Conservation (phyloP, 139 green algal species). For the Trebouxia sp. region DNA sequence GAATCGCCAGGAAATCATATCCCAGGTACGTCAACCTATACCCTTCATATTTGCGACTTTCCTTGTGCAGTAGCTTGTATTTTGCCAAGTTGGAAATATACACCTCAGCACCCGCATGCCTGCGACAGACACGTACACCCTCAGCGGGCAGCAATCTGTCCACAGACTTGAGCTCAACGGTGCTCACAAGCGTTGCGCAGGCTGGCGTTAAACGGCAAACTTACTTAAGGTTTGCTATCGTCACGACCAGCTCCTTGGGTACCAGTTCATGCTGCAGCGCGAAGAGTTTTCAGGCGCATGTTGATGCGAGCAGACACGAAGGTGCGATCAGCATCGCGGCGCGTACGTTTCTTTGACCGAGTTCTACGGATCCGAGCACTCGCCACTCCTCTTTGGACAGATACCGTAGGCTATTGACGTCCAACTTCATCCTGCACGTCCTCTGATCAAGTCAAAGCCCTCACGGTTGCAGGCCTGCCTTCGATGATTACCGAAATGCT, state of each 20-base stretch:
- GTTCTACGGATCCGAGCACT: conserved; percentile 93
- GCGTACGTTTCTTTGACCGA: conserved; percentile 96
- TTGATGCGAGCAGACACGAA: neutral
- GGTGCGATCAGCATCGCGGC: neutral
- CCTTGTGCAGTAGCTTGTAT: conserved; percentile 98
- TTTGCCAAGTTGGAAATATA: conserved; percentile 82
- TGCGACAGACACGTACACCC: conserved; percentile 37
- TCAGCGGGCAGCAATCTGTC: neutral
- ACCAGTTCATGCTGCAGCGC: conserved; percentile 93
- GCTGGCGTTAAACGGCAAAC: conserved; percentile 19
- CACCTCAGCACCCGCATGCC: conserved; percentile 83
- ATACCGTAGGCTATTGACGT: conserved; percentile 95
- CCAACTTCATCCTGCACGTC: conserved; percentile 99
- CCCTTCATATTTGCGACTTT: conserved; percentile 86
- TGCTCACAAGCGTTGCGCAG: neutral
- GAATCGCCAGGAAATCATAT: conserved; percentile 97
- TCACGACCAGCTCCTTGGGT: conserved; percentile 84
- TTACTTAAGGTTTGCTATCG: conserved; percentile 91
- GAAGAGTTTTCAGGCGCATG: neutral
- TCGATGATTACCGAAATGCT: no score
- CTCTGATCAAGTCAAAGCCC: no score
- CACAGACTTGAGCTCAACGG: neutral
- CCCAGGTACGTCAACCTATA: conserved; percentile 92
- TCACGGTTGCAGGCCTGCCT: no score
- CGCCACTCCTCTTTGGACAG: conserved; percentile 94